phyloP scores from a whole-genome alignment of 2,329 filamentous ascomycete genomes.

The Immersiporthe knoxdaviesiana region DNA sequence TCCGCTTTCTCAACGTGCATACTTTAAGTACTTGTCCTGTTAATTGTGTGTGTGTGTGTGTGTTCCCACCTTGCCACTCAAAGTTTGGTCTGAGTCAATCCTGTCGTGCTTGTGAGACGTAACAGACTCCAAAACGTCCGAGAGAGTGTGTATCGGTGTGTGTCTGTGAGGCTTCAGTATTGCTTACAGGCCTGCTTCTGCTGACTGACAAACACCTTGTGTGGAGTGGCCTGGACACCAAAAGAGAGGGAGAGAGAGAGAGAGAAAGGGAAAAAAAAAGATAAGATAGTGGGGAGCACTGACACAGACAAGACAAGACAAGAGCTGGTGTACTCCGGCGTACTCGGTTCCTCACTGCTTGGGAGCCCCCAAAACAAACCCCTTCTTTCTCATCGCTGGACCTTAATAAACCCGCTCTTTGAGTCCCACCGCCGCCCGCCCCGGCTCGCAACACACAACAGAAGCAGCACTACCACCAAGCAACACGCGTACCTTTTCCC shows the following conservation, averaged over 20 bases:
- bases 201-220: not conserved
- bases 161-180: not conserved
- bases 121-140: not conserved
- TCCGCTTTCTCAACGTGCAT: not conserved
- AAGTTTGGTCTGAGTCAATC: not conserved
- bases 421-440: not conserved
- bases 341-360: no score
- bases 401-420: not conserved
- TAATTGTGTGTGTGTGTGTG: not conserved
- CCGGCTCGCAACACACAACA: not conserved
- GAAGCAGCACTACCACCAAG: not conserved
- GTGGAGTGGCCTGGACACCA: not conserved
- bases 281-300: constrained; percentile 24
- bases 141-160: no score
- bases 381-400: not conserved
- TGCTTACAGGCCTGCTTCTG: not conserved
- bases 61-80: not conserved
- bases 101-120: not conserved
- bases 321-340: not conserved
- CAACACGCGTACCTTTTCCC: not conserved
- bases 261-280: no score
- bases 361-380: no score
- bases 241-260: no score
- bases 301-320: not conserved
- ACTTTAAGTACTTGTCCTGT: no score